Conservation (phyloP, 768 basidiomycete species). For the Porphyrellus cyaneotinctus region DNA sequence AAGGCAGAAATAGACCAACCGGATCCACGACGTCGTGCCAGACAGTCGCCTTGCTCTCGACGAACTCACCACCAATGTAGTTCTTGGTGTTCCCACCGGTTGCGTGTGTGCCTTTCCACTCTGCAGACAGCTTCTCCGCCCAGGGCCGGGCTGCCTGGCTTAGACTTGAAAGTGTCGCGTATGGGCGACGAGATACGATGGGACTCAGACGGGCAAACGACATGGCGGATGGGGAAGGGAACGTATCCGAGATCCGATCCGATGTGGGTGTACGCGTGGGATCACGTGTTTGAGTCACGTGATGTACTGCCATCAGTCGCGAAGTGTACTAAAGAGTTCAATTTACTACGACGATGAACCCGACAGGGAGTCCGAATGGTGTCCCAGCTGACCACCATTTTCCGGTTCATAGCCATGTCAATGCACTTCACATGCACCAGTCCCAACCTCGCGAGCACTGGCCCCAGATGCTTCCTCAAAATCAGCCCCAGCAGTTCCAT, state of each 20-base stretch:
- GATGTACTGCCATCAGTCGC: neutral
- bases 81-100: slow-evolving; percentile 88
- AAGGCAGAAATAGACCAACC: slow-evolving; percentile 43
- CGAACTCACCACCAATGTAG: slow-evolving; percentile 86
- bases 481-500: slow-evolving; percentile 28
- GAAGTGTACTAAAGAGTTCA: neutral
- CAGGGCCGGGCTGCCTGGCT: slow-evolving; percentile 52
- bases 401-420: slow-evolving; percentile 7
- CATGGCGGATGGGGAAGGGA: slow-evolving; percentile 17
- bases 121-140: slow-evolving; percentile 64
- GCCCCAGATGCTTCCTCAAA: slow-evolving; percentile 27
- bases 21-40: slow-evolving; percentile 92
- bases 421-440: slow-evolving; percentile 16
- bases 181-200: slow-evolving; percentile 29
- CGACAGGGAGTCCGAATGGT: slow-evolving; percentile 13
- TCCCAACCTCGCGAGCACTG: slow-evolving; percentile 20
- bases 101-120: slow-evolving; percentile 86
- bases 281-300: slow-evolving; percentile 21
- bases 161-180: slow-evolving; percentile 49
- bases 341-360: slow-evolving; percentile 19
- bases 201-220: slow-evolving; percentile 14
- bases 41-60: slow-evolving; percentile 69
- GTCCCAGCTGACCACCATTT: slow-evolving; percentile 16
- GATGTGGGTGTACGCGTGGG: neutral
- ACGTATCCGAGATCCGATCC: slow-evolving; percentile 7